A percentile compares a stretch with the other conserved stretches of the same genome.
Evolutionary conservation across 1,284 basidiomycete genomes (phyloP).

Genomic region (Moesziomyces globuligerus): DNA sequence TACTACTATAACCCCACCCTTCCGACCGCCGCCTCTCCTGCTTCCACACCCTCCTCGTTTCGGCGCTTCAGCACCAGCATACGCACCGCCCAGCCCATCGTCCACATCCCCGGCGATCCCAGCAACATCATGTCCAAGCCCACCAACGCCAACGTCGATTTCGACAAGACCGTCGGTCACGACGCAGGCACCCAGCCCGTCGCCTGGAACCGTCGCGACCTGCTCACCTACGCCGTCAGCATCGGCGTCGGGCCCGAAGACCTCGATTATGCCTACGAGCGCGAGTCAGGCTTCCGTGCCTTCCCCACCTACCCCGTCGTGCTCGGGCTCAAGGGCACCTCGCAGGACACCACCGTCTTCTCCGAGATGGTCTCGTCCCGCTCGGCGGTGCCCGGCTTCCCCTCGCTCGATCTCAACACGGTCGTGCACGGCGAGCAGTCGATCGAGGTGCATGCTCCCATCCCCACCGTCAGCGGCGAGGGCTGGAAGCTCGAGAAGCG

Average conservation of each 20-base stretch:
- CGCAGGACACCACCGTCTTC: conserved; percentile 63
- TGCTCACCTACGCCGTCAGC: conserved; percentile 63
- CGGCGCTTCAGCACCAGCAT: not conserved
- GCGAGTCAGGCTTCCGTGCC: conserved; percentile 60
- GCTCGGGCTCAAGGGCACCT: conserved; percentile 59
- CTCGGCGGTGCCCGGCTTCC: conserved; percentile 49
- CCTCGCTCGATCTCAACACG: conserved; percentile 65
- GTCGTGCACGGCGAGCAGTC: conserved; percentile 68
- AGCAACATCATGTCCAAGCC: conserved; percentile 13
- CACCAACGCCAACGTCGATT: conserved; percentile 43
- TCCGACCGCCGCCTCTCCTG: not conserved
- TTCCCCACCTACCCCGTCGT: conserved; percentile 68
- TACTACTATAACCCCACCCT: not conserved
- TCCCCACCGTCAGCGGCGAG: conserved; percentile 56
- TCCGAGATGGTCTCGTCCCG: conserved; percentile 54
- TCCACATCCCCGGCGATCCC: conserved; percentile 24
- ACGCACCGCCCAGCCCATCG: conserved; percentile 15
- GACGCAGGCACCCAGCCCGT: conserved; percentile 61
- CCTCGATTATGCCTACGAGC: conserved; percentile 66
- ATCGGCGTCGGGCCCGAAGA: conserved; percentile 66
- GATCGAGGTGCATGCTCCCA: conserved; percentile 64
- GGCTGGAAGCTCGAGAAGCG: conserved; percentile 61
- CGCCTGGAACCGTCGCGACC: conserved; percentile 66
- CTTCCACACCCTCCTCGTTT: conserved; percentile 3
- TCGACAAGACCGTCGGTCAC: conserved; percentile 62